Evolutionary conservation across 139 green algal species (phyloP).

Genomic region (Edaphochlamys debaryana): DNA sequence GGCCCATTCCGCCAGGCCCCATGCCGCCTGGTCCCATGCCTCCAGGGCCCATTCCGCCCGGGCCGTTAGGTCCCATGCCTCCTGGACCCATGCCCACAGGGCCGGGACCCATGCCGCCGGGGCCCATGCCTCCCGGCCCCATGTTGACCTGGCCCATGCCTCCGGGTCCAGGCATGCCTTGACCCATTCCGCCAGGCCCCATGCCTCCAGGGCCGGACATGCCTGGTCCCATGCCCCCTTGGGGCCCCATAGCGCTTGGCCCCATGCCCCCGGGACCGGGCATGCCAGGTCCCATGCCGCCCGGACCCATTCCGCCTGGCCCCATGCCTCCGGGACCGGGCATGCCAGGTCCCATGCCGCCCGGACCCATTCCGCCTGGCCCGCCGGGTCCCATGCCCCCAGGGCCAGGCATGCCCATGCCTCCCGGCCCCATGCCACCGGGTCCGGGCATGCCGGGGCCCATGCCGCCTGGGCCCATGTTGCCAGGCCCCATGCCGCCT

Average conservation of each 20-base stretch:
- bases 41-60: not conserved
- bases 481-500: not conserved
- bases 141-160: too few species aligned
- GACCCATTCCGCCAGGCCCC: too few species aligned
- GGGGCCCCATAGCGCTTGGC: too few species aligned
- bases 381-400: not conserved
- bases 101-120: too few species aligned
- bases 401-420: not conserved
- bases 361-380: not conserved
- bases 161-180: too few species aligned
- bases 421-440: not conserved
- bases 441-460: not conserved
- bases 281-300: too few species aligned
- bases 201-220: too few species aligned
- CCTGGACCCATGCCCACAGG: too few species aligned
- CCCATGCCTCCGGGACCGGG: not conserved
- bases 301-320: too few species aligned
- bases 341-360: not conserved
- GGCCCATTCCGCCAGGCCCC: not conserved
- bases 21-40: not conserved
- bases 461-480: not conserved
- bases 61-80: not conserved
- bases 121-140: too few species aligned
- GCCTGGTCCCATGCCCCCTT: too few species aligned
- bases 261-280: too few species aligned